These are phyloP conservation scores for Coemansia sp. DNA, from an alignment of 192 early-diverging fungal species.

Conservation along the genomic window DNA sequence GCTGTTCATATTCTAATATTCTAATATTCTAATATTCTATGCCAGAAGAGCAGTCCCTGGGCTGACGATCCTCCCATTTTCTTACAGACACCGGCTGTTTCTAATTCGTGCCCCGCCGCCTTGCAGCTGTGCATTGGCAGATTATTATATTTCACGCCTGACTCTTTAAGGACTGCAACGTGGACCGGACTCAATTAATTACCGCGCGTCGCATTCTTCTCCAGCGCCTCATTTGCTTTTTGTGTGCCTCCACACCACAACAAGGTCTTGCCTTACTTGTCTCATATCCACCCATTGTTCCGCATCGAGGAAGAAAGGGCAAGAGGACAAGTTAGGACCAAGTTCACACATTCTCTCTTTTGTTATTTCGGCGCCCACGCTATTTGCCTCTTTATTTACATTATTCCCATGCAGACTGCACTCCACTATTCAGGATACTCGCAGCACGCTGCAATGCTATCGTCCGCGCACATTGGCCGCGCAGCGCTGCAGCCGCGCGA, in stretches of 20 bases:
- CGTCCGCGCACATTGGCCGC: not conserved
- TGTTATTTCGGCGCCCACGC: not conserved
- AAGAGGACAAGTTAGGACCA: not conserved
- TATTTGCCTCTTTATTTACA: too few species aligned
- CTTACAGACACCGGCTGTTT: not conserved
- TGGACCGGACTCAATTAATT: constrained; percentile 6
- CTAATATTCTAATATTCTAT: too few species aligned
- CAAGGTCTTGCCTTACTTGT: constrained; percentile 2
- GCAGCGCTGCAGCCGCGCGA: constrained; percentile 2
- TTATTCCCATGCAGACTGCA: constrained; percentile 29
- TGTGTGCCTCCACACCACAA: not conserved
- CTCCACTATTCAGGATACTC: constrained; percentile 17
- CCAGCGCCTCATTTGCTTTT: constrained; percentile 4
- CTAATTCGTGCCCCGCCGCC: not conserved
- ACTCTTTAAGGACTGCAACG: not conserved
- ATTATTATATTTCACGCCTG: not conserved
- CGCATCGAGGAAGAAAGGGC: not conserved
- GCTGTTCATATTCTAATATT: constrained; percentile 3
- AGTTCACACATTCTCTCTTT: not conserved
- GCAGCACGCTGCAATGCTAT: constrained; percentile 13
- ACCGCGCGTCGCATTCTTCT: constrained; percentile 3
- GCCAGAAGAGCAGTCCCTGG: not conserved
- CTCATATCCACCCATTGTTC: constrained; percentile 4
- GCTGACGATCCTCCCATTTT: not conserved
- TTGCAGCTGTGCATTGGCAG: not conserved